phyloP scores from a whole-genome alignment of 139 green algal species.

The Pseudopediastrum boryanum region DNA sequence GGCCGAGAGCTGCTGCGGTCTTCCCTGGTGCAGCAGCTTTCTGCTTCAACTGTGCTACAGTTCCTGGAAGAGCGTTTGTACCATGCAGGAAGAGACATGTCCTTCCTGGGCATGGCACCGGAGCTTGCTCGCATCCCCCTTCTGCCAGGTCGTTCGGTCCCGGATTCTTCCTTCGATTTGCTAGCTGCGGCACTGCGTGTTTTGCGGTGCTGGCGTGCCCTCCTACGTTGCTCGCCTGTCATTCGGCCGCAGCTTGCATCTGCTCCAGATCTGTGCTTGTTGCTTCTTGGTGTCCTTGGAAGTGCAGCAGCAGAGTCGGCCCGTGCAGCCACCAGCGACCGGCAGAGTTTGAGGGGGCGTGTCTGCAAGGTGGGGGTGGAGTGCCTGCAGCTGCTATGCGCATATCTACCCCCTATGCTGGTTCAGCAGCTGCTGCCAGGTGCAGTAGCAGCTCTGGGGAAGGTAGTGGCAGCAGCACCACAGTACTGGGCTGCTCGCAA shows the following conservation, averaged over 20 bases:
- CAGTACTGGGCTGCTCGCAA: conserved; percentile 21
- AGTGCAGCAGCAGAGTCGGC: background rate
- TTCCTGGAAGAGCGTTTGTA: conserved; percentile 33
- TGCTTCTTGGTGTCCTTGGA: conserved; percentile 4
- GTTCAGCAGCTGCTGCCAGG: conserved; percentile 7
- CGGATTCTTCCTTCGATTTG: conserved; percentile 7
- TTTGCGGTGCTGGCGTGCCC: conserved; percentile 26
- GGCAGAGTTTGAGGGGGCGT: conserved; percentile 4
- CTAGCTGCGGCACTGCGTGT: conserved; percentile 9
- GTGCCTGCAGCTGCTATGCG: conserved; percentile 32
- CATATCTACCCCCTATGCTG: background rate
- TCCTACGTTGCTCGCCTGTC: background rate
- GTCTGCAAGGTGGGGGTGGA: conserved; percentile 17
- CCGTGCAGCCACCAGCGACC: conserved; percentile 14
- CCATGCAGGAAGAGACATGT: conserved; percentile 27
- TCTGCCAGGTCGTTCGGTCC: conserved; percentile 17
- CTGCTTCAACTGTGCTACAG: background rate
- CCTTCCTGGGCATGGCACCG: too few relatives aligned
- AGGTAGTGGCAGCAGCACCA: background rate
- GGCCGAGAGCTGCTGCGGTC: background rate
- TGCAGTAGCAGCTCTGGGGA: background rate
- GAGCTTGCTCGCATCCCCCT: background rate
- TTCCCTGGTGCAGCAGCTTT: conserved; percentile 9
- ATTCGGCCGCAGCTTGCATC: background rate
- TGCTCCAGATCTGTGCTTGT: background rate